phyloP scores from a whole-genome alignment of 108 stramenopile genomes.

The Pseudonitzschia multistriata region DNA sequence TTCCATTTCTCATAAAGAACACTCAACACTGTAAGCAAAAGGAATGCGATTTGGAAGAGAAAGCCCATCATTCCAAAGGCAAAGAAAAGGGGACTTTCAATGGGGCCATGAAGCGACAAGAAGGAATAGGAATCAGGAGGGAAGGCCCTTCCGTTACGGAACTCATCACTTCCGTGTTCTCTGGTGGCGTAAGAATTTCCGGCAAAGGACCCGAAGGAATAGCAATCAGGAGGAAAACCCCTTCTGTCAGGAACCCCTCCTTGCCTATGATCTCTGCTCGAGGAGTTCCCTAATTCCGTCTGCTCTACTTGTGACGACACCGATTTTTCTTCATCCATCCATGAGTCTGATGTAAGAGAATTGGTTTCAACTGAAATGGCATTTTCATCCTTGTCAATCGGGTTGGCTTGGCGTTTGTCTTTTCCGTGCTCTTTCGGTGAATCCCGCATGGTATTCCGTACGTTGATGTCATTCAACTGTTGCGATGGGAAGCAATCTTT shows the following conservation, averaged over 20 bases:
- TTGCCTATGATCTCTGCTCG: too few relatives aligned
- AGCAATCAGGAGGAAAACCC: too few relatives aligned
- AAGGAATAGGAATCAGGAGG: conserved; percentile 4
- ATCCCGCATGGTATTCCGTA: neutral
- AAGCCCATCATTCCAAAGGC: neutral
- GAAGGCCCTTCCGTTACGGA: neutral
- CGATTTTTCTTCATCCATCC: too few relatives aligned
- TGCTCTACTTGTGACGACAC: too few relatives aligned
- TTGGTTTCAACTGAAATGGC: too few relatives aligned
- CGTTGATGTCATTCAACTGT: neutral
- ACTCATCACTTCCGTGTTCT: too few relatives aligned
- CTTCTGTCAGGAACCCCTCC: too few relatives aligned
- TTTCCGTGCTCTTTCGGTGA: neutral
- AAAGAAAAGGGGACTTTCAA: neutral
- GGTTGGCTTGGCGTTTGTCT: neutral
- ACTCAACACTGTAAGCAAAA: neutral
- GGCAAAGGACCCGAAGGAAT: too few relatives aligned
- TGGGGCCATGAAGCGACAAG: conserved; percentile 5
- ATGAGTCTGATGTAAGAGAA: too few relatives aligned
- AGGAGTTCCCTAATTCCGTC: too few relatives aligned
- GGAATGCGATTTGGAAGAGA: conserved; percentile 1
- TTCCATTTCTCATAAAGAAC: neutral
- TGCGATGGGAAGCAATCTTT: neutral
- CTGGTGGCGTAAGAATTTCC: too few relatives aligned
- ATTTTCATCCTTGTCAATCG: neutral